Percentiles rank a stretch among this genome's conserved stretches.
phyloP scores from a whole-genome alignment of 176 grass and related monocot genomes.

The Pontederia crassipes region DNA sequence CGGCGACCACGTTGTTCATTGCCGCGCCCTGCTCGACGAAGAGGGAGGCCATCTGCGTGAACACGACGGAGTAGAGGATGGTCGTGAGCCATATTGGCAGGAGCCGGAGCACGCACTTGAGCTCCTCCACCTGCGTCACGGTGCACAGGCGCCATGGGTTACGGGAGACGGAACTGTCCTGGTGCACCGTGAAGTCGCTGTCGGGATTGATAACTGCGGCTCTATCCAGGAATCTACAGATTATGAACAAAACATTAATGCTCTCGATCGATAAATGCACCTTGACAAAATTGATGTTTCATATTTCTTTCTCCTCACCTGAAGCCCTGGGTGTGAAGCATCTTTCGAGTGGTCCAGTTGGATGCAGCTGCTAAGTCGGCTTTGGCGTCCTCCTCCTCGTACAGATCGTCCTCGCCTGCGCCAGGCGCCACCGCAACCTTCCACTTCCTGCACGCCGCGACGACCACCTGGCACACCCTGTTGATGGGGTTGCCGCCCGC shows the following conservation, averaged over 20 bases:
- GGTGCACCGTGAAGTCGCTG: constrained; percentile 10
- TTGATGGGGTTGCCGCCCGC: constrained; percentile 53
- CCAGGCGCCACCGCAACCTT: constrained; percentile 26
- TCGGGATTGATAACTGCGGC: constrained; percentile 32
- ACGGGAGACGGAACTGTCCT: constrained; percentile 6
- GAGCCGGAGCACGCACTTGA: constrained; percentile 71
- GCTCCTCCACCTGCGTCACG: constrained; percentile 86
- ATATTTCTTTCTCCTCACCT: constrained; percentile 12
- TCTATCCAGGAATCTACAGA: constrained; percentile 54
- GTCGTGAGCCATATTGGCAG: constrained; percentile 93
- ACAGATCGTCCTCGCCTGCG: constrained; percentile 21
- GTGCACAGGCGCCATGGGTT: constrained; percentile 72
- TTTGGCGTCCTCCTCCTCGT: constrained; percentile 42
- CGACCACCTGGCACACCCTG: constrained; percentile 47
- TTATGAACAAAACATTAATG: not conserved
- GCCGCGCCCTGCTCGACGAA: constrained; percentile 90
- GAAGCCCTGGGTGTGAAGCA: constrained; percentile 50
- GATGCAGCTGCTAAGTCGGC: constrained; percentile 2
- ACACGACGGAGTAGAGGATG: constrained; percentile 95
- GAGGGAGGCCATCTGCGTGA: constrained; percentile 96
- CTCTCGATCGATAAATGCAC: not conserved
- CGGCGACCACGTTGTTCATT: constrained; percentile 45
- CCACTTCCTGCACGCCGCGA: constrained; percentile 58
- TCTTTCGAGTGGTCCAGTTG: constrained; percentile 19
- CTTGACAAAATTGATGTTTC: not conserved